Conservation (phyloP, 345 rosid genomes). For the Populus euphratica region DNA sequence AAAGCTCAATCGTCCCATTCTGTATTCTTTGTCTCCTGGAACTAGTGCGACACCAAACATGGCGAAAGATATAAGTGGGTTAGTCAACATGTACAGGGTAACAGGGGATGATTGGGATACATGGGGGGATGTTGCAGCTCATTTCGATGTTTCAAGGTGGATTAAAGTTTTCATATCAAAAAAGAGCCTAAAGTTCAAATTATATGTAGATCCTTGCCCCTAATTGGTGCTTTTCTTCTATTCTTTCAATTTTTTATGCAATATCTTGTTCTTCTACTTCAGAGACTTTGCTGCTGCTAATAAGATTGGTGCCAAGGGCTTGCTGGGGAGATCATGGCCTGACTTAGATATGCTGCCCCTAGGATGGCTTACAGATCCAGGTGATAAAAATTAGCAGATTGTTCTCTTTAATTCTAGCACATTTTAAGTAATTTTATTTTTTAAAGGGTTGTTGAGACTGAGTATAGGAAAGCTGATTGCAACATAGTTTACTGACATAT, state of each 20-base stretch:
- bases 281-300: slow-evolving; percentile 64
- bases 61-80: slow-evolving; percentile 66
- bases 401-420: neutral
- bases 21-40: slow-evolving; percentile 92
- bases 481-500: neutral
- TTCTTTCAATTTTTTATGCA: neutral
- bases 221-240: slow-evolving; percentile 7
- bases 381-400: slow-evolving; percentile 28
- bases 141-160: slow-evolving; percentile 79
- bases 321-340: slow-evolving; percentile 82
- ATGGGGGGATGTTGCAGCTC: slow-evolving; percentile 75
- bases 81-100: slow-evolving; percentile 80
- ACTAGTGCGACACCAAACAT: slow-evolving; percentile 67
- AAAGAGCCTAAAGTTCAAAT: slow-evolving; percentile 4
- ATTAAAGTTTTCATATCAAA: slow-evolving; percentile 7
- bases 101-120: slow-evolving; percentile 97
- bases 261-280: slow-evolving; percentile 20
- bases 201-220: neutral
- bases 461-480: neutral
- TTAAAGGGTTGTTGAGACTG: slow-evolving; percentile 1
- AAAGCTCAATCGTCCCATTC: slow-evolving; percentile 61
- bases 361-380: slow-evolving; percentile 89
- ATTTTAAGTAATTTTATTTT: slow-evolving; percentile 1
- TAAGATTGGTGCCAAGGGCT: slow-evolving; percentile 65
- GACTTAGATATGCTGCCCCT: slow-evolving; percentile 91